Base-by-base conservation (phyloP, 192 early-diverging fungal species). In the Podila clonocystis region DNA sequence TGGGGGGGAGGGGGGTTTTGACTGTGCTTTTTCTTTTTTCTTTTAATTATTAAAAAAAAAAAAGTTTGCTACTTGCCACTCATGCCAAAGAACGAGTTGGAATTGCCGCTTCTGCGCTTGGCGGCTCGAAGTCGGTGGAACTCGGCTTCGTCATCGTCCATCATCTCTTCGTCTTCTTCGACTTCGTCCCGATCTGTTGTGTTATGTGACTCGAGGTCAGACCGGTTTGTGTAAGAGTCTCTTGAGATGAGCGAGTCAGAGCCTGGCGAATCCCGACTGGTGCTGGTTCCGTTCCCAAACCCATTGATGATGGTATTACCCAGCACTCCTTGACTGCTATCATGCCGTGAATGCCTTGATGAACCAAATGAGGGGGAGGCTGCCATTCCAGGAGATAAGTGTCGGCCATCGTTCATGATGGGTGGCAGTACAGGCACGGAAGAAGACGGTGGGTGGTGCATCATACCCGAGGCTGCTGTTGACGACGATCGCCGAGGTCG, bases 401-500 rank as follows among this genome's bases (percentile, higher is more conserved):
- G 57, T 20, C 63, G 69, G 58, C 62, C 70, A 28, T 80, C 76
- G 7, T 52, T 68, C 24, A 80, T 24, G 33, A 80, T 80, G 0
- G 76, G 76, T 4, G 76, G 70, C 38, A 80, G 59, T 8, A 80
- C 76, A 22, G 74, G 62, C 61, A 69, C 63, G 22, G 67, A 41
- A 33, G 67, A 63, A 13, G 75, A 52, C 1, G 17, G 31, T 48
- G 17, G 38, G 11, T 65, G 63, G 36, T 28, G 63, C 34, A 49
- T 62, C 29, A n/a, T 71, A 9, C 45, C 45, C 34, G 67, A 26
- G 26, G 69, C 48, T 19, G 69, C 69, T n/a, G 76, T 80, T 30
- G 76, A 80, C 13, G 68, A 71, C 28, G 76, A 80, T 24, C 76
- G 65, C 7, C 76, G 38, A 7, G 76, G 76, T 26, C 76, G 67